Evolutionary conservation across 495 filamentous ascomycete genomes (phyloP), one percentile per base, ranked within the genome.

Genomic region (Trypethelium eluteriae): DNA sequence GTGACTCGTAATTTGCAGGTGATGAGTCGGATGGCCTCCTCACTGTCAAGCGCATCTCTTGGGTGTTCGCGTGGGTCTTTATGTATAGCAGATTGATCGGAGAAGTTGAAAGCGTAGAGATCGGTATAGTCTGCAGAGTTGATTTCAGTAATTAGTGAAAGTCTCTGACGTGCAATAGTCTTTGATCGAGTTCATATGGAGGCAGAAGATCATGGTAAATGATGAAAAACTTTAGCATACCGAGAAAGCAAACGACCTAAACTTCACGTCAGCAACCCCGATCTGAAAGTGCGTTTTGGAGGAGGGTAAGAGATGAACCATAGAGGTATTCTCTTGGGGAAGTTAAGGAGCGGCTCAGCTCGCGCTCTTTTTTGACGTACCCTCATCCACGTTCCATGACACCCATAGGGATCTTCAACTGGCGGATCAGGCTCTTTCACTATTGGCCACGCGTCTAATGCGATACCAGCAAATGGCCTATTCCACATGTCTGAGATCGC

Each of bases 11-110:
- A 71, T 70, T 82, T 81, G 83, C 89, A 85, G 36, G 81, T 74
- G 66, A 89, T 87, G n/a, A 89, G 78, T 14, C 86, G 80, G 38
- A 82, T 83, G 7, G 86, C 86, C 66, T 82, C 82, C 6, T 72
- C 68, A 3, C 74, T 79, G 61, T 82, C 72, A 39, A 88, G 75
- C 0, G 83, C 75, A 2, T 72, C 73, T 2, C 14, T 41, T 14
- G 62, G 25, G n/a, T n/a, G n/a, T 39, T 64, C 62, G 11, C 83
- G 79, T 34, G 83, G 82, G 2, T 79, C 68, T 65, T 79, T 74
- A 3, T 64, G 66, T 10, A 77, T 71, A 2, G 72, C 62, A 4
- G 69, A 68, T 2, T 72, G 64, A 2, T 72, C 71, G 34, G 70
- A 39, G 64, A 59, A 59, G 18, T 59, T 59, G 32, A 59, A 59